phyloP scores from a whole-genome alignment of 192 early-diverging fungal genomes.

The Coemansia aciculifera region DNA sequence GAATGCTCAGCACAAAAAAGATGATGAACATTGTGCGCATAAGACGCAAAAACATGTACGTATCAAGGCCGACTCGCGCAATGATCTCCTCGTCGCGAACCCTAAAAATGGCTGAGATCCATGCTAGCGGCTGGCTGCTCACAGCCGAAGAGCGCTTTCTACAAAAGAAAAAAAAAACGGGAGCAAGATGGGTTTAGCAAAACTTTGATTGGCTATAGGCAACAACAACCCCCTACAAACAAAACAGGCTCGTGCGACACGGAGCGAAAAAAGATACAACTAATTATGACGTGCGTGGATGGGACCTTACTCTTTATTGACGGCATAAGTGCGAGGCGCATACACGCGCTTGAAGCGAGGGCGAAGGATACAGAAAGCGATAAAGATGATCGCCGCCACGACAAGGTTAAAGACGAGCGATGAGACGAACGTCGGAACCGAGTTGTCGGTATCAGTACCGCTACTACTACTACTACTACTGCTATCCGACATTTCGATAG shows the following conservation, averaged over 20 bases:
- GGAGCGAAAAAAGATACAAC: background rate
- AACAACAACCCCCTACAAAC: slow-evolving; percentile 1
- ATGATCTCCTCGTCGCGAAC: slow-evolving; percentile 61
- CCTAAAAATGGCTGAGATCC: slow-evolving; percentile 60
- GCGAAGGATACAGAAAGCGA: slow-evolving; percentile 69
- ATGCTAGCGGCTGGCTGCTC: slow-evolving; percentile 58
- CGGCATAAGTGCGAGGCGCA: slow-evolving; percentile 67
- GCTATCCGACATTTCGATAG: slow-evolving; percentile 7
- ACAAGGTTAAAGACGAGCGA: slow-evolving; percentile 71
- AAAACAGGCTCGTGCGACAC: background rate
- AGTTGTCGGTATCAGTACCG: no score
- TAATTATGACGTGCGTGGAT: background rate
- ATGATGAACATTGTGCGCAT: slow-evolving; percentile 68
- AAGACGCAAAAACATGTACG: slow-evolving; percentile 79
- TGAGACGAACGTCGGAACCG: slow-evolving; percentile 68
- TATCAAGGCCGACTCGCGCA: slow-evolving; percentile 66
- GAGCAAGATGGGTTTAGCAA: background rate
- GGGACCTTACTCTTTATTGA: slow-evolving; percentile 40
- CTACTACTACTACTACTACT: background rate
- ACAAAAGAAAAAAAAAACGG: background rate
- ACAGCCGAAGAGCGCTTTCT: slow-evolving; percentile 60
- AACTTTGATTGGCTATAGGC: background rate
- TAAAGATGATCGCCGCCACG: slow-evolving; percentile 58
- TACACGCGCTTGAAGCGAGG: slow-evolving; percentile 70
- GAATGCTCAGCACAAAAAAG: slow-evolving; percentile 64